These are phyloP conservation scores for Ustilago esculenta DNA, from an alignment of 1,284 basidiomycete genomes.

Conservation along the genomic window DNA sequence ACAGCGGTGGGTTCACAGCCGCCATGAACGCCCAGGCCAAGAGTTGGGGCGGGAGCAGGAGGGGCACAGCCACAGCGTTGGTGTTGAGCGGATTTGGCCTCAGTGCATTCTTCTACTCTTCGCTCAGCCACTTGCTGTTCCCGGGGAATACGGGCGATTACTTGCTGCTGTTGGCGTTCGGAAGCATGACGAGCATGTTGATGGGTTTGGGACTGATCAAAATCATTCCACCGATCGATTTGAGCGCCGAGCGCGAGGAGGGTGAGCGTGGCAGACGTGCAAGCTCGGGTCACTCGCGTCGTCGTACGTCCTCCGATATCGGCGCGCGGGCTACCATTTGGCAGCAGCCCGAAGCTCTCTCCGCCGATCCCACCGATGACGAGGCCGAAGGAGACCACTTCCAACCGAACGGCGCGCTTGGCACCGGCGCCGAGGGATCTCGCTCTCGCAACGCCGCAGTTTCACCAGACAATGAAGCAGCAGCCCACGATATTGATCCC, in stretches of 20 bases:
- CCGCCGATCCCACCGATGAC: conserved; percentile 29
- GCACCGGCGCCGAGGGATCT: neutral
- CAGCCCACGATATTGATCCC: conserved; percentile 9
- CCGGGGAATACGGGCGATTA: conserved; percentile 78
- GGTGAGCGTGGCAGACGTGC: neutral
- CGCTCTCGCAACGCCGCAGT: conserved; percentile 4
- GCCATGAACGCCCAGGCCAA: conserved; percentile 67
- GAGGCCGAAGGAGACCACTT: conserved; percentile 9
- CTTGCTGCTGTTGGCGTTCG: conserved; percentile 76
- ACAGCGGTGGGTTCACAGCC: conserved; percentile 63
- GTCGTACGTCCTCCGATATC: conserved; percentile 53
- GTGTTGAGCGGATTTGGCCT: conserved; percentile 85
- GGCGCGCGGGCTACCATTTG: conserved; percentile 49
- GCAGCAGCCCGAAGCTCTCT: conserved; percentile 31
- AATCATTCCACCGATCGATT: conserved; percentile 70
- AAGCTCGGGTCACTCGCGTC: conserved; percentile 8
- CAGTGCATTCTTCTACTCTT: conserved; percentile 81
- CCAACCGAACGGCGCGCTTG: neutral
- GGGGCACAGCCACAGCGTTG: conserved; percentile 77
- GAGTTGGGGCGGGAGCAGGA: conserved; percentile 58
- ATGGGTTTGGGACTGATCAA: conserved; percentile 75
- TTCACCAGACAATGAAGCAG: too few relatives aligned
- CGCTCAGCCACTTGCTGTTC: conserved; percentile 75
- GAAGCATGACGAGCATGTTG: conserved; percentile 77
- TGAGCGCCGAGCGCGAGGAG: neutral